Percentiles rank a stretch among this genome's conserved stretches.
Evolutionary conservation across 106 monocot genomes (phyloP).

Genomic region (Dendrobium catenatum): DNA sequence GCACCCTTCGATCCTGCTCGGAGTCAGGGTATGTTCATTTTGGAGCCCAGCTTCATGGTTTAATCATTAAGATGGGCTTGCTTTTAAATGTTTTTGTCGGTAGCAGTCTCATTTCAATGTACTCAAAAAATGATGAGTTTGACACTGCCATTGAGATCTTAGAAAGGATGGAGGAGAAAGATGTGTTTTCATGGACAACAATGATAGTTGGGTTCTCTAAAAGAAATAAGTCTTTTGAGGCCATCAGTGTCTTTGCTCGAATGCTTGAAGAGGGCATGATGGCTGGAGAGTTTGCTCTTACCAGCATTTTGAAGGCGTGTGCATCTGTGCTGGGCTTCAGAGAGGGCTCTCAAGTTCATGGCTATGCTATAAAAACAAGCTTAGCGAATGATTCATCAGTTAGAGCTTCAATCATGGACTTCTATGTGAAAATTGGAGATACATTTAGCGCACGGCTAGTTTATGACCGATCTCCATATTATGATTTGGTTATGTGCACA

Average conservation of each 20-base stretch:
- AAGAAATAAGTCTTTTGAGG: slow-evolving; percentile 21
- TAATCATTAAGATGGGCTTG: background rate
- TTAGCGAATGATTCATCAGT: slow-evolving; percentile 29
- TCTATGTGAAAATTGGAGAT: slow-evolving; percentile 39
- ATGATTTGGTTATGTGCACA: slow-evolving; percentile 58
- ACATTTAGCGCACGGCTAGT: slow-evolving; percentile 26
- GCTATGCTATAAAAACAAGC: slow-evolving; percentile 12
- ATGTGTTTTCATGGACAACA: slow-evolving; percentile 36
- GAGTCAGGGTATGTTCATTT: background rate
- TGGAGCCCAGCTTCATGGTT: background rate
- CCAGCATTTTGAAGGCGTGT: slow-evolving; percentile 28
- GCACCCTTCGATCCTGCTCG: background rate
- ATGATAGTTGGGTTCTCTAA: slow-evolving; percentile 46
- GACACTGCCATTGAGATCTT: slow-evolving; percentile 5
- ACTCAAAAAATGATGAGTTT: slow-evolving; percentile 8
- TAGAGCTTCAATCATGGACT: slow-evolving; percentile 39
- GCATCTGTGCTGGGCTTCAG: background rate
- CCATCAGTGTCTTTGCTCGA: slow-evolving; percentile 26
- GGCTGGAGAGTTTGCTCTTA: slow-evolving; percentile 25
- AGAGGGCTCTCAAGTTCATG: slow-evolving; percentile 18
- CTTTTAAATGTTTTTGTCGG: background rate
- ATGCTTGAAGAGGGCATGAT: slow-evolving; percentile 27
- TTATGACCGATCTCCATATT: slow-evolving; percentile 37
- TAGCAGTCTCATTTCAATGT: background rate
- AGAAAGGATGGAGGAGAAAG: slow-evolving; percentile 22